A percentile compares a stretch with the other conserved stretches of the same genome.
phyloP scores from a whole-genome alignment of 257 asterid genomes.

The Salvia miltiorrhiza region DNA sequence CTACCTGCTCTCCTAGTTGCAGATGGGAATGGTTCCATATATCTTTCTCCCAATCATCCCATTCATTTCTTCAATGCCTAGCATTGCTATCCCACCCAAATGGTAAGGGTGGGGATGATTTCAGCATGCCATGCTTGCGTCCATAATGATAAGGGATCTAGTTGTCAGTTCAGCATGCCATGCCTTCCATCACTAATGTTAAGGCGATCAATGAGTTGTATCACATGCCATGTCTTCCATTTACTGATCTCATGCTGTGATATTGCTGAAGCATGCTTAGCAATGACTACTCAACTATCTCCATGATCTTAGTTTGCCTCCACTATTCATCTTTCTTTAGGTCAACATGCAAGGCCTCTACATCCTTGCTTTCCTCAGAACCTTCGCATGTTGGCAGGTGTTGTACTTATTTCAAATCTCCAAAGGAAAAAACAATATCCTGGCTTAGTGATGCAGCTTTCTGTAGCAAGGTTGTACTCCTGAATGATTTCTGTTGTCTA shows the following conservation, averaged over 20 bases:
- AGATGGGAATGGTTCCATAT: slow-evolving; percentile 62
- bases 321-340: slow-evolving; percentile 63
- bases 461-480: slow-evolving; percentile 18
- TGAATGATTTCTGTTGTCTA: background rate
- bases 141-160: slow-evolving; percentile 40
- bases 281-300: slow-evolving; percentile 63
- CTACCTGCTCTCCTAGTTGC: slow-evolving; percentile 67
- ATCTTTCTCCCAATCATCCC: slow-evolving; percentile 47
- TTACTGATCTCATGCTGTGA: slow-evolving; percentile 71
- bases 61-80: slow-evolving; percentile 50
- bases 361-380: slow-evolving; percentile 78
- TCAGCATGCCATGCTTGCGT: slow-evolving; percentile 38
- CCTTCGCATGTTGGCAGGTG: slow-evolving; percentile 87
- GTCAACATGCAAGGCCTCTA: no score
- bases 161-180: slow-evolving; percentile 67
- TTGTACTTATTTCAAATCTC: slow-evolving; percentile 50
- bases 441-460: slow-evolving; percentile 33
- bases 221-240: slow-evolving; percentile 80
- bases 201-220: slow-evolving; percentile 66
- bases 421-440: slow-evolving; percentile 34
- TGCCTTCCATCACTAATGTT: slow-evolving; percentile 56
- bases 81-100: slow-evolving; percentile 56
- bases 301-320: slow-evolving; percentile 59
- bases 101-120: slow-evolving; percentile 47
- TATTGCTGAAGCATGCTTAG: slow-evolving; percentile 83